These are phyloP conservation scores for Eucalyptus cloeziana DNA, from an alignment of 345 rosid species.

Conservation along the genomic window DNA sequence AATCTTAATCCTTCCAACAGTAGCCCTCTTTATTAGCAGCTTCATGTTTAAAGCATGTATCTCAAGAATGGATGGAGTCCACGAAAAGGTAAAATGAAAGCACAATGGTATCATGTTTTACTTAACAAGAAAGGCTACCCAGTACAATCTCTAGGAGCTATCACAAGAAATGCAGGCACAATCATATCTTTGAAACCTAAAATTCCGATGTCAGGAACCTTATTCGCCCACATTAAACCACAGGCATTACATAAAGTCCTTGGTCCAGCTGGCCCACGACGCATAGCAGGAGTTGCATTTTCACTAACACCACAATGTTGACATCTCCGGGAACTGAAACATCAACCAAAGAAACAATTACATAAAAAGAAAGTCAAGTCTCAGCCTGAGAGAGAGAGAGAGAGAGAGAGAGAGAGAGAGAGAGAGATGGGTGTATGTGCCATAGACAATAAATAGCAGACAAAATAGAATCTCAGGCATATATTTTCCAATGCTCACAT, in stretches of 20 bases:
- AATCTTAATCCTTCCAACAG: not conserved
- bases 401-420: not conserved
- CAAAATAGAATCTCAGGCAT: not conserved
- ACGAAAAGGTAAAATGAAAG: not conserved
- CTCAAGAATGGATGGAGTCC: not conserved
- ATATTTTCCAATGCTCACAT: not conserved
- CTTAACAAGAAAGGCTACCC: not conserved
- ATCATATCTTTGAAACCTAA: not conserved
- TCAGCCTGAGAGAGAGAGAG: not conserved
- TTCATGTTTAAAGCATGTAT: not conserved
- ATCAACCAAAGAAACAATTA: not conserved
- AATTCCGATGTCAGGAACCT: conserved; percentile 16
- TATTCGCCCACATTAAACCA: conserved; percentile 90
- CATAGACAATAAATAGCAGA: not conserved
- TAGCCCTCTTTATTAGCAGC: not conserved
- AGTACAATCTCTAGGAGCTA: not conserved
- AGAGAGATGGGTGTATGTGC: not conserved
- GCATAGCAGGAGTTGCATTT: conserved; percentile 71
- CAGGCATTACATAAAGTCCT: conserved; percentile 77
- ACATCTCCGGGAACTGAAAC: conserved; percentile 34
- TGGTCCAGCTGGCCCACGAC: conserved; percentile 83
- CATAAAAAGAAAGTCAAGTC: not conserved
- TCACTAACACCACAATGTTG: conserved; percentile 68
- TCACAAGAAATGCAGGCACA: not conserved
- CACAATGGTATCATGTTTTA: not conserved